phyloP scores from a whole-genome alignment of 805 yeast genomes.

The Myxozyma sirexii region DNA sequence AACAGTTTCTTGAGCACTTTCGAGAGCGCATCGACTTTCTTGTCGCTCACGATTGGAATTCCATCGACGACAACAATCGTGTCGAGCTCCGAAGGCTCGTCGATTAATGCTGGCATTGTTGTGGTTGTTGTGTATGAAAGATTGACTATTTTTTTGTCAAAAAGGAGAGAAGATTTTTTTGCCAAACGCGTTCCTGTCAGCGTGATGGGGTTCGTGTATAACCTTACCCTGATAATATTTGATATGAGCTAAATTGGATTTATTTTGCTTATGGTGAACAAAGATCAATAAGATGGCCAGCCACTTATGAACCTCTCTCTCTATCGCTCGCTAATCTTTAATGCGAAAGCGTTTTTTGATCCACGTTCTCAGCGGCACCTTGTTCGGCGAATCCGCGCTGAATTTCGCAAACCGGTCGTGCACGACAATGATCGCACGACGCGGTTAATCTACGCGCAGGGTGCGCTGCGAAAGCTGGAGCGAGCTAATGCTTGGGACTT shows the following conservation, averaged over 20 bases:
- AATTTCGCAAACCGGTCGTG: constrained; percentile 1
- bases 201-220: background rate
- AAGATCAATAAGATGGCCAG: too few relatives aligned
- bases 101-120: constrained; percentile 13
- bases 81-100: constrained; percentile 50
- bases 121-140: background rate
- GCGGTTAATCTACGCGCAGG: background rate
- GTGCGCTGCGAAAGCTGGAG: background rate
- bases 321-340: constrained; percentile 3
- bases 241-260: too few relatives aligned
- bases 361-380: constrained; percentile 3
- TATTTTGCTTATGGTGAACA: too few relatives aligned
- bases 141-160: background rate
- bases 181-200: background rate
- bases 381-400: background rate
- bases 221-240: background rate
- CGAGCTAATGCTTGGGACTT: constrained; percentile 7
- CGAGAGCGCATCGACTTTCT: constrained; percentile 78
- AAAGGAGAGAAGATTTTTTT: background rate
- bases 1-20: constrained; percentile 85
- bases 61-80: constrained; percentile 88
- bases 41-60: constrained; percentile 90
- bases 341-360: constrained; percentile 14
- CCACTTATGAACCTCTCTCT: background rate
- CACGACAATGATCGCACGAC: background rate